These are phyloP conservation scores for Nitzschia sp. DNA, from an alignment of 108 stramenopile genomes.

Conservation along the genomic window DNA sequence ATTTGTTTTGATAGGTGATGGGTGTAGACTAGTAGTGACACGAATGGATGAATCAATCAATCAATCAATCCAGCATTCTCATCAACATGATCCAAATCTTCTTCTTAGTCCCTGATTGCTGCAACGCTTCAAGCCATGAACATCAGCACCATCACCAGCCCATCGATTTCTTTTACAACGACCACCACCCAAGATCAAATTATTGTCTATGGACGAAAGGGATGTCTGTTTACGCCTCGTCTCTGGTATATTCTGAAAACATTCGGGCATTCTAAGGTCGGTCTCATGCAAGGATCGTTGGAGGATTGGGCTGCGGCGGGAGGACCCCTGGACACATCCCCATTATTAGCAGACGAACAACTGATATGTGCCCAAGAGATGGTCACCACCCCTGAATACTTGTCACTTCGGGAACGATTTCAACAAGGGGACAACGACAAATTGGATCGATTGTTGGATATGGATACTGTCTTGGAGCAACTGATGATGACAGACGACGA, in stretches of 20 bases:
- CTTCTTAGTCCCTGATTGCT: conserved; percentile 34
- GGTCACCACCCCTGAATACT: conserved; percentile 10
- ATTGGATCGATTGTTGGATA: conserved; percentile 37
- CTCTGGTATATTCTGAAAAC: conserved; percentile 61
- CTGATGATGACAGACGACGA: conserved; percentile 16
- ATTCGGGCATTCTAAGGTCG: conserved; percentile 45
- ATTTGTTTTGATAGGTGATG: too few species aligned
- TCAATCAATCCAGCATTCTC: too few species aligned
- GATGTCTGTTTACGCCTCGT: conserved; percentile 59
- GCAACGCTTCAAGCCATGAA: conserved; percentile 49
- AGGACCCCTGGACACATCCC: conserved; percentile 43
- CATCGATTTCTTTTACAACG: background rate
- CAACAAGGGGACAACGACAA: background rate
- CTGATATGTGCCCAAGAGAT: conserved; percentile 35
- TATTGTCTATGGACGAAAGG: conserved; percentile 55
- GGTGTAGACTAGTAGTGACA: too few species aligned
- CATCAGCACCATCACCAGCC: conserved; percentile 8
- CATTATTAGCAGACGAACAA: too few species aligned
- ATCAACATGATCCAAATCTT: too few species aligned
- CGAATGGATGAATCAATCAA: too few species aligned
- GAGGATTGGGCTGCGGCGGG: conserved; percentile 61
- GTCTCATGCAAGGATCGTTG: conserved; percentile 62
- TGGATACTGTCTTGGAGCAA: conserved; percentile 43
- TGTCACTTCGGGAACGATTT: background rate
- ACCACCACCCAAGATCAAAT: conserved; percentile 23